A percentile compares a stretch with the other conserved stretches of the same genome.
phyloP scores from a whole-genome alignment of 805 yeast genomes.

The Saccharomycopsis vini region DNA sequence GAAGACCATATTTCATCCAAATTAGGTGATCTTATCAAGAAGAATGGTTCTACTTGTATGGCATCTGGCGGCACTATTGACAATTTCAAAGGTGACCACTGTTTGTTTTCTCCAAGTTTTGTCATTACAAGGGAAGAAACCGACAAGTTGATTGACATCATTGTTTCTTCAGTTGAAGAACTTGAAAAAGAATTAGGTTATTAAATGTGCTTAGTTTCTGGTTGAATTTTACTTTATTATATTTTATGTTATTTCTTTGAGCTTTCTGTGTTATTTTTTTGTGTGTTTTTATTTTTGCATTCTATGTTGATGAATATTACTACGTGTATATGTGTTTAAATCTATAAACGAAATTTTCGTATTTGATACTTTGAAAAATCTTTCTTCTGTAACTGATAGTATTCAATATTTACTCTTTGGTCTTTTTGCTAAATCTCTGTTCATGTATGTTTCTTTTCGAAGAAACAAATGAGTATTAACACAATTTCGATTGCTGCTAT shows the following conservation, averaged over 20 bases:
- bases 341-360: constrained; percentile 20
- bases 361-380: no score
- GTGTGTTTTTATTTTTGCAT: background rate
- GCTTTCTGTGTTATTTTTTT: background rate
- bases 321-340: background rate
- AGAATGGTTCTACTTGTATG: constrained; percentile 41
- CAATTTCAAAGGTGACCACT: constrained; percentile 35
- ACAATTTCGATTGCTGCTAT: no score
- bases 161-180: constrained; percentile 33
- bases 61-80: constrained; percentile 37
- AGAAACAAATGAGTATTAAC: no score
- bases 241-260: background rate
- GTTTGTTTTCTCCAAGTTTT: constrained; percentile 41
- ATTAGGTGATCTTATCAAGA: constrained; percentile 28
- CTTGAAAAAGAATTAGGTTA: constrained; percentile 25
- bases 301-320: background rate
- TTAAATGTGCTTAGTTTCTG: constrained; percentile 3
- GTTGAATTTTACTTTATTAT: background rate
- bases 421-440: no score
- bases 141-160: constrained; percentile 32
- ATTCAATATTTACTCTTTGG: no score
- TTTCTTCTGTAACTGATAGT: no score
- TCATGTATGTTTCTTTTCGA: no score
- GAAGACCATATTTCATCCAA: constrained; percentile 30
- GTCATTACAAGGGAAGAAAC: constrained; percentile 35